Conservation (phyloP, 352 stramenopile species). For the Aphanomyces euteiches region DNA sequence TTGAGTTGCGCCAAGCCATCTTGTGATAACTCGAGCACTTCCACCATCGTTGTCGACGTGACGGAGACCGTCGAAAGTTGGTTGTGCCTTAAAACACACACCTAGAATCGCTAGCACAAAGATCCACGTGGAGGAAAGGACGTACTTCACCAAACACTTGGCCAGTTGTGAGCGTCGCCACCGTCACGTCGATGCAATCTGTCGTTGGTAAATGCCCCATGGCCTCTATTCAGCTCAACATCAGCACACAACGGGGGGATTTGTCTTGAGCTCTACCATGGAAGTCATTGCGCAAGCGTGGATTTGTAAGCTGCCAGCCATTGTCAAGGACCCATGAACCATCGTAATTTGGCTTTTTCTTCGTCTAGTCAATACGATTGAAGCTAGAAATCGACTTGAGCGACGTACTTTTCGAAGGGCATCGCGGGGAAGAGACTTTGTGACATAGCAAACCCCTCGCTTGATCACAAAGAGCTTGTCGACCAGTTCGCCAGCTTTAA, state of each 20-base stretch:
- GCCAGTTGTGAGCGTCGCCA: slow-evolving; percentile 58
- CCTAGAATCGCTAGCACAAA: neutral
- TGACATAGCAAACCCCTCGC: slow-evolving; percentile 62
- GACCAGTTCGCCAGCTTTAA: slow-evolving; percentile 55
- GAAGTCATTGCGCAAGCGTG: slow-evolving; percentile 49
- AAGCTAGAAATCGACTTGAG: neutral
- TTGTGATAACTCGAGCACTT: slow-evolving; percentile 57
- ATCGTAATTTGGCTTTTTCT: slow-evolving; percentile 33
- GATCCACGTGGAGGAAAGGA: neutral
- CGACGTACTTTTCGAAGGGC: neutral
- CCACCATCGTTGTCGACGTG: slow-evolving; percentile 56
- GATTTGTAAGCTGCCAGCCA: slow-evolving; percentile 77
- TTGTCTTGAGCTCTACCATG: neutral
- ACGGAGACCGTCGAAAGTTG: slow-evolving; percentile 62
- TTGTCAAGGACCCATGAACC: slow-evolving; percentile 77
- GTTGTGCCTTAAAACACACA: slow-evolving; percentile 63
- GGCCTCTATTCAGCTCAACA: neutral
- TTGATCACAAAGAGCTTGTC: slow-evolving; percentile 64
- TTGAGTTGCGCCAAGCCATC: slow-evolving; percentile 49
- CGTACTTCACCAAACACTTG: slow-evolving; percentile 59
- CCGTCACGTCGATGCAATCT: slow-evolving; percentile 43
- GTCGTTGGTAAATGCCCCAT: neutral
- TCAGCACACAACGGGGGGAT: neutral
- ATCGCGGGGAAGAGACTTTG: slow-evolving; percentile 37
- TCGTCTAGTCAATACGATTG: neutral